These are phyloP conservation scores for Zygnema cylindricum DNA, from an alignment of 139 green algal genomes.

Conservation along the genomic window DNA sequence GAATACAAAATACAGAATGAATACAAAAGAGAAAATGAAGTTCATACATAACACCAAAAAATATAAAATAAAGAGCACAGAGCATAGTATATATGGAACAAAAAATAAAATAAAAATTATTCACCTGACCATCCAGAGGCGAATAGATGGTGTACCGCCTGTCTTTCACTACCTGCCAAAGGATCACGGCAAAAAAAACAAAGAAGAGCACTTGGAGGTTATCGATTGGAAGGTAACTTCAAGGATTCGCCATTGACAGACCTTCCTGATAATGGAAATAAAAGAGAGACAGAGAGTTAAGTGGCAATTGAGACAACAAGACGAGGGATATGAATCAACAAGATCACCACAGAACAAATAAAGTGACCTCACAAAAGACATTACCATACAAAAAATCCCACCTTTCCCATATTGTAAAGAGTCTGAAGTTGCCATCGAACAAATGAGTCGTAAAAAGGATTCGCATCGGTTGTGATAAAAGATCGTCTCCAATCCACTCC, in stretches of 20 bases:
- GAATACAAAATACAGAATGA: too few species aligned
- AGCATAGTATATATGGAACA: too few species aligned
- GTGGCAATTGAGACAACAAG: background rate
- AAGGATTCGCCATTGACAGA: too few species aligned
- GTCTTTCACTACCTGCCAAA: conserved; percentile 88
- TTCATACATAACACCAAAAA: too few species aligned
- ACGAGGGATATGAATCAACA: background rate
- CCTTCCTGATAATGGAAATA: background rate
- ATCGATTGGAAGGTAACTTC: too few species aligned
- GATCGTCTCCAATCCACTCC: conserved; percentile 95
- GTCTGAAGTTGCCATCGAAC: conserved; percentile 94
- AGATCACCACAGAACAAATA: background rate
- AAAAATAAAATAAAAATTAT: too few species aligned
- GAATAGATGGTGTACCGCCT: conserved; percentile 92
- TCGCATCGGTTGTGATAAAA: conserved; percentile 98
- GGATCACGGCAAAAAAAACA: too few species aligned
- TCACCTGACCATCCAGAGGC: conserved; percentile 87
- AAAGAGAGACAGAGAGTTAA: conserved; percentile 5
- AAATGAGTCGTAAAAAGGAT: conserved; percentile 98
- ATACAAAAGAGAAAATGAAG: too few species aligned
- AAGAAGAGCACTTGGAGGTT: too few species aligned
- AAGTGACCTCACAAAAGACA: background rate
- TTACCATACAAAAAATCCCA: conserved; percentile 56
- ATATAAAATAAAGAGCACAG: too few species aligned
- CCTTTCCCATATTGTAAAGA: conserved; percentile 80